A percentile compares a stretch with the other conserved stretches of the same genome.
Conservation (phyloP, 306 rosid genomes). For the Abrus precatorius region DNA sequence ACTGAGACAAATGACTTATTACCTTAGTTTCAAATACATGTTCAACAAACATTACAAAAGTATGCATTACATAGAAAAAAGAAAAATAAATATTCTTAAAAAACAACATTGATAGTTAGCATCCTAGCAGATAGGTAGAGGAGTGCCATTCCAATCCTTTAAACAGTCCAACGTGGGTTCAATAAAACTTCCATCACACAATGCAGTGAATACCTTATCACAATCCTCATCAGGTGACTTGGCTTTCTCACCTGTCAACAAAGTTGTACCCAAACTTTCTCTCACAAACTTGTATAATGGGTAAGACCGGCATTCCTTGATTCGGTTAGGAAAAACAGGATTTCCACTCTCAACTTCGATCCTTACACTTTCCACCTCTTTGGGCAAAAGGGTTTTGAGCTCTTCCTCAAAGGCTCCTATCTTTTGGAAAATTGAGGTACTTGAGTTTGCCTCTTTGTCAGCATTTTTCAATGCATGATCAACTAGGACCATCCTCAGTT, state of each 20-base stretch:
- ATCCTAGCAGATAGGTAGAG: constrained; percentile 74
- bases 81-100: constrained; percentile 1
- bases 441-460: constrained; percentile 60
- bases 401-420: constrained; percentile 83
- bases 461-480: constrained; percentile 84
- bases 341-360: constrained; percentile 71
- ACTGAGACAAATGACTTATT: constrained; percentile 8
- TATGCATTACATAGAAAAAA: constrained; percentile 14
- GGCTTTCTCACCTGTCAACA: constrained; percentile 81
- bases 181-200: constrained; percentile 74
- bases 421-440: constrained; percentile 81
- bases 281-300: constrained; percentile 85
- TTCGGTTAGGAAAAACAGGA: constrained; percentile 61
- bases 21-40: constrained; percentile 37
- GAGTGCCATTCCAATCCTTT: constrained; percentile 92
- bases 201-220: constrained; percentile 82
- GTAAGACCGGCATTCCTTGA: constrained; percentile 83
- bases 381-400: constrained; percentile 69
- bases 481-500: constrained; percentile 77
- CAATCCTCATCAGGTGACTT: constrained; percentile 89
- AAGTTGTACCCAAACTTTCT: constrained; percentile 67
- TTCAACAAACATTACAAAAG: constrained; percentile 14
- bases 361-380: constrained; percentile 75
- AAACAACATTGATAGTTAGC: background rate
- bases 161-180: constrained; percentile 83